Percentiles rank a stretch among this genome's conserved stretches.
These are phyloP conservation scores for Laguncularia racemosa DNA, from an alignment of 345 rosid species.

Conservation along the genomic window DNA sequence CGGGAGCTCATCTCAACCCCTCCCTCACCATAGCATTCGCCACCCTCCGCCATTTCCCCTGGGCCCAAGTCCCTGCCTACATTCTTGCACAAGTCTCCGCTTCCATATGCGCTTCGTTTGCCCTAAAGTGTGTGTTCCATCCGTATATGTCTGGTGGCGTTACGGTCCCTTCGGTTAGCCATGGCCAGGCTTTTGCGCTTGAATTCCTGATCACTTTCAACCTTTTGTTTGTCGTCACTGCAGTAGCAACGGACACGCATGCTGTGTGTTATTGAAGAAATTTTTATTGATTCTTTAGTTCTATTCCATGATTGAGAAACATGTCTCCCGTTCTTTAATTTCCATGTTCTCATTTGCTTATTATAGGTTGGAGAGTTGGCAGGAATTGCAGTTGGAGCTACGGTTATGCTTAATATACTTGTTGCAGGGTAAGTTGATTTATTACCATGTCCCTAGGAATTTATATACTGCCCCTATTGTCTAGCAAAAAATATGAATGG, in stretches of 20 bases:
- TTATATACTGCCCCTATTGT: too few species aligned
- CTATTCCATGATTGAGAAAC: too few species aligned
- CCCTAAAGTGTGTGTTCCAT: constrained; percentile 14
- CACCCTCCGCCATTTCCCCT: constrained; percentile 22
- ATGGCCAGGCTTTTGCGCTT: constrained; percentile 13
- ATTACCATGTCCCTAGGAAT: too few species aligned
- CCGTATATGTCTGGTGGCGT: constrained; percentile 4
- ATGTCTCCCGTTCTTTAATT: too few species aligned
- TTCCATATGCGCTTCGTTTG: constrained; percentile 15
- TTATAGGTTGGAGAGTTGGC: too few species aligned
- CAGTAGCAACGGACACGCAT: constrained; percentile 22
- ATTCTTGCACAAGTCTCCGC: constrained; percentile 13
- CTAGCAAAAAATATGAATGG: too few species aligned
- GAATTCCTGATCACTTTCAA: constrained; percentile 21
- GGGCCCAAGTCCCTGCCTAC: constrained; percentile 25
- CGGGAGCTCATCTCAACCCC: constrained; percentile 56
- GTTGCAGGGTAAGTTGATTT: too few species aligned
- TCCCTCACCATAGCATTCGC: constrained; percentile 42
- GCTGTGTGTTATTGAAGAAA: constrained; percentile 6
- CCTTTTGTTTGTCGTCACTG: constrained; percentile 16
- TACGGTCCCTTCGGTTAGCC: constrained; percentile 9
- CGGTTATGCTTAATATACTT: too few species aligned
- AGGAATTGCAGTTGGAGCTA: too few species aligned
- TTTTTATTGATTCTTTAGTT: too few species aligned
- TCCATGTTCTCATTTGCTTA: too few species aligned